Evolutionary conservation across 116 monocot species (phyloP), one percentile per base, ranked within the genome.

Genomic region (Zostera marina): DNA sequence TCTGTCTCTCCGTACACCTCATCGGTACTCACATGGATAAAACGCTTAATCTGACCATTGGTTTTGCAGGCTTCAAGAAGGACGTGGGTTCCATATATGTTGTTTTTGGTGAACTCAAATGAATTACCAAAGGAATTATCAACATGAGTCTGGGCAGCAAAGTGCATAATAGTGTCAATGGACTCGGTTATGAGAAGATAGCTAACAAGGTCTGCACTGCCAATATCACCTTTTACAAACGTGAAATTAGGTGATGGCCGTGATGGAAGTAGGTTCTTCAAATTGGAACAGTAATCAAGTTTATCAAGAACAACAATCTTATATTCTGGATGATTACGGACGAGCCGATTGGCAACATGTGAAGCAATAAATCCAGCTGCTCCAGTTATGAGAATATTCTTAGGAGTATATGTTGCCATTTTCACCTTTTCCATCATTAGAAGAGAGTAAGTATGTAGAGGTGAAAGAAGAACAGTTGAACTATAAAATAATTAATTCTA

Each of bases 1-100:
- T 79, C 82, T n/a, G 88, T 88, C 69, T 88, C 88, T n/a, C 88
- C 88, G 41, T 88, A 88, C 15, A 88, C 88, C 64, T 88, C 88
- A 67, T 88, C 88, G 4, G 88, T 88, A 53, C 88, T 88, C 12
- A 88, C 88, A 65, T 88, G 88, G 59, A 88, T 77, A 53, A 88
- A 88, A 59, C 88, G 68, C 32, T 64, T 66, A 61, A 88, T 74
- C 25, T 65, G 70, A 26, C 88, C 82, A 52, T 74, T 77, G 58
- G 73, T 71, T 60, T 82, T 82, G 77, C 88, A 88, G 26, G 88
- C 77, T 68, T 88, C 88, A 2, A 88, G 72, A 45, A 88, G 88
- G 45, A 82, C 82, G 59, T 88, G 88, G 55, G 88, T 88, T 1
- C 83, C 88, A 54, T 79, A 82, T 24, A 88, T 82, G 53, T 88